Evolutionary conservation across 495 filamentous ascomycete species (phyloP), one percentile per base, ranked within the genome.

Genomic region (Pyrenula aspistea): DNA sequence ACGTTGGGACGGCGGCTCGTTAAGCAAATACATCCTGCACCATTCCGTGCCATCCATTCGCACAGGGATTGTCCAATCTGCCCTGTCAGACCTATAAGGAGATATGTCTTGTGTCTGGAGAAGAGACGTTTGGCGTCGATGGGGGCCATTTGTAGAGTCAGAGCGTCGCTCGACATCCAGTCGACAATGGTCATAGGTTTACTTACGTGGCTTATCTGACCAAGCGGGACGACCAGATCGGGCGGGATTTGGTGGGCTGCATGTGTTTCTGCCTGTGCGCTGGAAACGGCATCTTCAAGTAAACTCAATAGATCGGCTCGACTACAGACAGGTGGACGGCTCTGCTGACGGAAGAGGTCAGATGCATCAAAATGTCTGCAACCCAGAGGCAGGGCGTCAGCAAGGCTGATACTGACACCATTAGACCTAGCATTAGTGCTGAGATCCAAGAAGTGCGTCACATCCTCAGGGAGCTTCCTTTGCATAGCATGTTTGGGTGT

Each of bases 21-120:
- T 11, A 85, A 73, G n/a, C 77, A 71, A 25, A 87, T 66, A 51
- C 67, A 12, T 24, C 54, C 60, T 15, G 66, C 66, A 22, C 66
- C 69, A 2, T 53, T 52, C 1, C 23, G 15, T 10, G 49, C 62
- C 53, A 71, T 57, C 62, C 61, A 66, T 8, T 31, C 15, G 22
- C 57, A 54, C 1, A 65, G 49, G 2, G 25, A 54, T 15, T 64
- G 54, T 3, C 69, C 69, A 1, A 70, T 24, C 0, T 66, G 68
- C 0, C 69, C 68, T 8, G 62, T 52, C 2, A 68, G 68, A 11
- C 68, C 69, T 10, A 59, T 64, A 20, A 72, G 53, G 1, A 72
- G 12, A 58, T 70, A 72, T 12, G 67, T 60, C 50, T 52, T 52
- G 50, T 78, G 70, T 20, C 20, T 24, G 50, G 50, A 52, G 50